These are phyloP conservation scores for Phytophthora quininea DNA, from an alignment of 352 stramenopile genomes.

Conservation along the genomic window DNA sequence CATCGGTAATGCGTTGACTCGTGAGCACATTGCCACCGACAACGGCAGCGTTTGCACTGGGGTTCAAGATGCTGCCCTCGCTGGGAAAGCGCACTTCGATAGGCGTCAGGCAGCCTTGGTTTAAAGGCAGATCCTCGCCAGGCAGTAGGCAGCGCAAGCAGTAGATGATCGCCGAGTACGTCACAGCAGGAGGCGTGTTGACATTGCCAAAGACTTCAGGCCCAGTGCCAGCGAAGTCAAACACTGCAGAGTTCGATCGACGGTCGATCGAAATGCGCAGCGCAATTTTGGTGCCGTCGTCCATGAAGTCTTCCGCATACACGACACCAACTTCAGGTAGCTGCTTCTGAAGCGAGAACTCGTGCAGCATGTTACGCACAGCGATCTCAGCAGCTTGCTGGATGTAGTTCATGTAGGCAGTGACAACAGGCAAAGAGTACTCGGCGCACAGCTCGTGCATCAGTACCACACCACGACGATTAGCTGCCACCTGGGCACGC, in stretches of 20 bases:
- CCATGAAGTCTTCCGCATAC: conserved; percentile 97
- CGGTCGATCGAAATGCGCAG: conserved; percentile 97
- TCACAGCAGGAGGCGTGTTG: conserved; percentile 98
- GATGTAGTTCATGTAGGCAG: conserved; percentile 99
- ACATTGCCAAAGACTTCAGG: conserved; percentile 98
- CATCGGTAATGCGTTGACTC: conserved; percentile 98
- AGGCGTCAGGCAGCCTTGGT: conserved; percentile 96
- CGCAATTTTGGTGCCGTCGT: conserved; percentile 98
- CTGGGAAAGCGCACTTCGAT: conserved; percentile 96
- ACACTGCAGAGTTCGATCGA: conserved; percentile 88
- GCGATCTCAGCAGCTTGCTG: conserved; percentile 94
- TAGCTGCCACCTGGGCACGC: conserved; percentile 97
- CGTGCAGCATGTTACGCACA: conserved; percentile 96
- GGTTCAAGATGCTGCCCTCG: conserved; percentile 95
- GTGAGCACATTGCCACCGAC: conserved; percentile 99
- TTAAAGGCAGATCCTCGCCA: conserved; percentile 96
- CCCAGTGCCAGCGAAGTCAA: conserved; percentile 98
- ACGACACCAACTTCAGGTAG: conserved; percentile 86
- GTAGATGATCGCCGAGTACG: conserved; percentile 99
- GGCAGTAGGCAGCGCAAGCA: conserved; percentile 95
- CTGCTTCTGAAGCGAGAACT: conserved; percentile 88
- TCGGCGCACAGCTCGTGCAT: conserved; percentile 95
- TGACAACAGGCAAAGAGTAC: conserved; percentile 95
- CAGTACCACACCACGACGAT: conserved; percentile 96
- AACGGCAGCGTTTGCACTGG: conserved; percentile 94